These are phyloP conservation scores for Fusarium subglutinans DNA, from an alignment of 2,329 filamentous ascomycete genomes.

Conservation along the genomic window DNA sequence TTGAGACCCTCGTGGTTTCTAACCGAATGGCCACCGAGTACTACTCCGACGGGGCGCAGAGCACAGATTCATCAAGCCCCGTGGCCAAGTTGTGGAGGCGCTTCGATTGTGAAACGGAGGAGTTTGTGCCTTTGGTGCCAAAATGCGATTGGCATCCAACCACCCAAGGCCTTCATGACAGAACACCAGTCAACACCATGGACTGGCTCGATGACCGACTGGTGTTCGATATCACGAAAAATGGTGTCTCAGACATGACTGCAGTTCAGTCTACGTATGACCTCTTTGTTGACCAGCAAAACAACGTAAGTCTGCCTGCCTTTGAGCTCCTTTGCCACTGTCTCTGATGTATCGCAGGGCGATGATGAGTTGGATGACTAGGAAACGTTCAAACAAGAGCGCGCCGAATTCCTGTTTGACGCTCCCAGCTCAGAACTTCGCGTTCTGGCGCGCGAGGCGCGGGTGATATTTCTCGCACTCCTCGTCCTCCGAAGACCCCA, in stretches of 20 bases:
- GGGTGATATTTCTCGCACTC: fast-evolving
- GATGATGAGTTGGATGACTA: background rate
- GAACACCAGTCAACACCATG: background rate
- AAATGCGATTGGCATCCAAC: background rate
- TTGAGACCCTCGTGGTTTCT: background rate
- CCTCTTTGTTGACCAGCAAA: background rate
- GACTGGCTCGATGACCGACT: background rate
- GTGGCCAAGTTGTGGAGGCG: background rate
- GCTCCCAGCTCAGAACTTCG: background rate
- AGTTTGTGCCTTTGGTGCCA: background rate
- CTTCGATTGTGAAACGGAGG: background rate
- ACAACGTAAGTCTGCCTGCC: background rate
- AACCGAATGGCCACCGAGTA: no score
- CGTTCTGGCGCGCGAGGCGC: background rate
- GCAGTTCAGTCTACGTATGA: background rate
- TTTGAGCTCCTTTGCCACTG: no score
- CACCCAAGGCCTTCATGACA: background rate
- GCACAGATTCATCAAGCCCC: background rate
- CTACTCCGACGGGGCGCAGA: no score
- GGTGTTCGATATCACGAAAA: background rate
- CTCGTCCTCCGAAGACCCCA: background rate
- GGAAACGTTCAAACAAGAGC: background rate
- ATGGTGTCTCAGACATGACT: background rate
- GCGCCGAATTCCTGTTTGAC: background rate
- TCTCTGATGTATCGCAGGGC: background rate